Conservation (phyloP, 148 eudicot species). For the Cornus florida region DNA sequence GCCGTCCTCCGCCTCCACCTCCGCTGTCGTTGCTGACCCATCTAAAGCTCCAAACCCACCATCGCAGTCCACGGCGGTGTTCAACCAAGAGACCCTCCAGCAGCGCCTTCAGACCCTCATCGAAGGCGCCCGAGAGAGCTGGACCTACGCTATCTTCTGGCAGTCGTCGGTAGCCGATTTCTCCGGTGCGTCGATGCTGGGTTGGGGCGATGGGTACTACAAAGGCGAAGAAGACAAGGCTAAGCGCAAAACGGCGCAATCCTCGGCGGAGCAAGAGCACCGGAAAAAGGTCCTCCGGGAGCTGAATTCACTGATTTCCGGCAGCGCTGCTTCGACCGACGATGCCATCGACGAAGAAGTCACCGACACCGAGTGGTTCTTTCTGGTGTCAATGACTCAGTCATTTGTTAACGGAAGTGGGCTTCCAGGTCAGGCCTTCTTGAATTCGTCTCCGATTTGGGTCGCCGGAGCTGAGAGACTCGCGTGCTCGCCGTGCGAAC, state of each 20-base stretch:
- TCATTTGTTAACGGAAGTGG: constrained; percentile 55
- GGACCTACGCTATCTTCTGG: constrained; percentile 99
- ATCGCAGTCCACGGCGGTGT: constrained; percentile 1
- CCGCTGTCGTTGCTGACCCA: constrained; percentile 15
- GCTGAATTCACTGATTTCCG: constrained; percentile 76
- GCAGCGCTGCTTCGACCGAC: constrained; percentile 27
- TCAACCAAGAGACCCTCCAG: constrained; percentile 70
- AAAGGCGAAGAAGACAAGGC: constrained; percentile 47
- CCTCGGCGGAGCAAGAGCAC: constrained; percentile 66
- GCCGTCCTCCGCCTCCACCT: constrained; percentile 5
- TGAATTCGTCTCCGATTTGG: constrained; percentile 48
- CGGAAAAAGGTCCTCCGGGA: constrained; percentile 74
- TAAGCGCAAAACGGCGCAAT: constrained; percentile 2
- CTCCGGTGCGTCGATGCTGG: constrained; percentile 36
- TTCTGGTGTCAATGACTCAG: constrained; percentile 75
- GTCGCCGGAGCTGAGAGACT: constrained; percentile 56
- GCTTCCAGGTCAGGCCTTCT: constrained; percentile 66
- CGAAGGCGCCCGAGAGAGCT: constrained; percentile 46
- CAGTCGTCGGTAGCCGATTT: constrained; percentile 45
- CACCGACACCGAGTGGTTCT: constrained; percentile 87
- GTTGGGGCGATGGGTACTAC: constrained; percentile 95
- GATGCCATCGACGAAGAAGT: constrained; percentile 62
- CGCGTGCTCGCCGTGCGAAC: constrained; percentile 35
- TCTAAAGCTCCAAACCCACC: background rate
- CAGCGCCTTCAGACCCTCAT: constrained; percentile 68